phyloP scores from a whole-genome alignment of 768 basidiomycete genomes.

The Suillus brevipes region DNA sequence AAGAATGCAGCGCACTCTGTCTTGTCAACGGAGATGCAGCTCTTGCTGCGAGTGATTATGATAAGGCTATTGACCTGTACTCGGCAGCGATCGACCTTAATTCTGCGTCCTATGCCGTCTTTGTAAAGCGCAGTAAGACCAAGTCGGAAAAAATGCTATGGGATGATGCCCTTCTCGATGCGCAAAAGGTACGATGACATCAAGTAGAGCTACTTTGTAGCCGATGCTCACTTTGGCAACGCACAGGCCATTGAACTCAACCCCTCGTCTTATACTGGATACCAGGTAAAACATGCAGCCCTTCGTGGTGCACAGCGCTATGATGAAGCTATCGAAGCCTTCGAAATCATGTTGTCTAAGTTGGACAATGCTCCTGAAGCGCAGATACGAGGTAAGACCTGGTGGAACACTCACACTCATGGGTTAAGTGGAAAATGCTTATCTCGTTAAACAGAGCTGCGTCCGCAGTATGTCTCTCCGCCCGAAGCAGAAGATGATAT shows the following conservation, averaged over 20 bases:
- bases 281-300: not conserved
- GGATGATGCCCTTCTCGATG: not conserved
- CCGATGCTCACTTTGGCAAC: not conserved
- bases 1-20: not conserved
- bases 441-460: not conserved
- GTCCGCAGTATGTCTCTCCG: not conserved
- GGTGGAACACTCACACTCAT: not conserved
- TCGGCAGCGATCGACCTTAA: not conserved
- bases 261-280: not conserved
- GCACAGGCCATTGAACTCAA: not conserved
- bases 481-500: not conserved
- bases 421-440: not conserved
- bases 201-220: not conserved
- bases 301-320: not conserved
- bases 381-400: not conserved
- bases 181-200: not conserved
- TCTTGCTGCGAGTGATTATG: not conserved
- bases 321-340: not conserved
- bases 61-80: not conserved
- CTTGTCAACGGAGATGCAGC: not conserved
- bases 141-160: not conserved
- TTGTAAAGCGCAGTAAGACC: not conserved
- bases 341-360: not conserved
- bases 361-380: not conserved
- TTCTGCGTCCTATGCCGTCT: not conserved